Percentiles rank a stretch among this genome's conserved stretches.
These are phyloP conservation scores for Penicillium sp. DNA, from an alignment of 2,329 filamentous ascomycete species.

Conservation along the genomic window DNA sequence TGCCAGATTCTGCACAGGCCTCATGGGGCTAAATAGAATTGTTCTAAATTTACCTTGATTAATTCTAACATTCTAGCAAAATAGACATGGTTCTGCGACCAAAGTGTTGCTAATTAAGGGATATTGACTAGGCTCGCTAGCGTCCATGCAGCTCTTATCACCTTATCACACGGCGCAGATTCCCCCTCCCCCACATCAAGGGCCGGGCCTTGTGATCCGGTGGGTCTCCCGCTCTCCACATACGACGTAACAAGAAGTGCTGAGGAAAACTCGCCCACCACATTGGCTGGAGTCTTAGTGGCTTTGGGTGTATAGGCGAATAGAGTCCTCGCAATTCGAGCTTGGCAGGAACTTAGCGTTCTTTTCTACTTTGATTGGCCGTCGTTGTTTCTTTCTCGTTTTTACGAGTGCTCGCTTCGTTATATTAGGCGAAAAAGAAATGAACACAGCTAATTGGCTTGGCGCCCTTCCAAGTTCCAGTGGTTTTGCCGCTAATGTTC, in stretches of 20 bases:
- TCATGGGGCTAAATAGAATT: not conserved
- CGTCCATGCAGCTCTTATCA: slow-evolving; percentile 7
- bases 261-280: not conserved
- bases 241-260: not conserved
- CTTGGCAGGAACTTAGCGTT: slow-evolving; percentile 4
- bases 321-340: not conserved
- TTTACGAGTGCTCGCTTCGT: not conserved
- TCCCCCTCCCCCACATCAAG: slow-evolving; percentile 4
- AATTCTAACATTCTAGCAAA: not conserved
- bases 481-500: not conserved
- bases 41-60: not conserved
- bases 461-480: not conserved
- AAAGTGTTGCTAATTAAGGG: slow-evolving; percentile 11
- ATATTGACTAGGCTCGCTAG: not conserved
- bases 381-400: not conserved
- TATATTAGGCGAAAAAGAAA: not conserved
- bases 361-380: not conserved
- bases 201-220: slow-evolving; percentile 12
- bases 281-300: not conserved
- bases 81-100: not conserved
- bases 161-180: slow-evolving; percentile 8
- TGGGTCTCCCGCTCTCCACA: slow-evolving; percentile 6
- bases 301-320: not conserved
- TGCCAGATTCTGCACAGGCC: not conserved
- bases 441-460: not conserved